Percentiles rank a stretch among this genome's conserved stretches.
These are phyloP conservation scores for Backusella morwellensis DNA, from an alignment of 192 early-diverging fungal genomes.

Conservation along the genomic window DNA sequence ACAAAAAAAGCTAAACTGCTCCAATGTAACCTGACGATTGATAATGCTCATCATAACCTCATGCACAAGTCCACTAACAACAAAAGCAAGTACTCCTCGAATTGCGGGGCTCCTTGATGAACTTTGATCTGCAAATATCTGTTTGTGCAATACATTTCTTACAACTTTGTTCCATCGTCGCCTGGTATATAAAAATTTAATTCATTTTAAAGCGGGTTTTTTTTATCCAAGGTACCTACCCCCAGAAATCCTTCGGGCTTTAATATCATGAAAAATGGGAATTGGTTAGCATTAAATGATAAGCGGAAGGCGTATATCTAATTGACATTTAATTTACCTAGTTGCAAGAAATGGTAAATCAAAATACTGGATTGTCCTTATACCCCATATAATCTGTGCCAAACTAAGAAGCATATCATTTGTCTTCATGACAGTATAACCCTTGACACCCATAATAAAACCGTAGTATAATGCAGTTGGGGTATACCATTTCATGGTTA, in stretches of 20 bases:
- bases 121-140: not conserved
- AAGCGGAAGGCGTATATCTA: not conserved
- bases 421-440: not conserved
- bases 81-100: not conserved
- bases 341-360: not conserved
- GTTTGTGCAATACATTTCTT: not conserved
- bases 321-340: not conserved
- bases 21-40: not conserved
- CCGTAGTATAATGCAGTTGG: not conserved
- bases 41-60: not conserved
- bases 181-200: not conserved
- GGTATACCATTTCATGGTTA: conserved; percentile 1
- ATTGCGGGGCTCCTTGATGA: not conserved
- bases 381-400: not conserved
- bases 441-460: not conserved
- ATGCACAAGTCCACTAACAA: not conserved
- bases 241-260: not conserved
- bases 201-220: not conserved
- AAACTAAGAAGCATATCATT: not conserved
- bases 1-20: not conserved
- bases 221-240: not conserved
- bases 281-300: not conserved
- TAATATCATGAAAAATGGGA: not conserved
- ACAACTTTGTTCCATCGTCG: not conserved
- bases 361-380: not conserved